Conservation (phyloP, 2,329 filamentous ascomycete species). For the Trichoderma arundinaceum region DNA sequence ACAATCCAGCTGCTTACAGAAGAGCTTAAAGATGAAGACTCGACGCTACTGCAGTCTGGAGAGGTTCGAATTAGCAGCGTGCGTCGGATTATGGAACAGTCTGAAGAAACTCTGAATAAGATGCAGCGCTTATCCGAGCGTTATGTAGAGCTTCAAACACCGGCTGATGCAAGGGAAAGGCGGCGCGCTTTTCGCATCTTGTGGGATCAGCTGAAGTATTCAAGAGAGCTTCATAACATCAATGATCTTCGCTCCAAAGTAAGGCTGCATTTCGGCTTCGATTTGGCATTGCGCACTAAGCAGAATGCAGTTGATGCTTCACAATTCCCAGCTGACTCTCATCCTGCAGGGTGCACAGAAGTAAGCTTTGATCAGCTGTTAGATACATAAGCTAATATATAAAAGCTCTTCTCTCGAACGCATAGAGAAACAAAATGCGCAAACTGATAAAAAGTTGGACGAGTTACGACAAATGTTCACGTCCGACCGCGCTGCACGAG, state of each 20-base stretch:
- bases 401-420: not conserved
- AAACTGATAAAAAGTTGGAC: not conserved
- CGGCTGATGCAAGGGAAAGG: not conserved
- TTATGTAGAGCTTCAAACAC: not conserved
- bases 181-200: not conserved
- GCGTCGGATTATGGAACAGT: not conserved
- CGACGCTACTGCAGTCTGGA: not conserved
- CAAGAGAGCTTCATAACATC: not conserved
- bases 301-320: not conserved
- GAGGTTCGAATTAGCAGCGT: not conserved
- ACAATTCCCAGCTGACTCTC: not conserved
- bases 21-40: not conserved
- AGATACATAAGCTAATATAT: not conserved
- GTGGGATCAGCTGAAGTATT: not conserved
- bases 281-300: not conserved
- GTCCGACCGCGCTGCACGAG: not conserved
- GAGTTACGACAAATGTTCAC: not conserved
- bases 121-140: not conserved
- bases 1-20: not conserved
- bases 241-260: not conserved
- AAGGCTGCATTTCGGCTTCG: not conserved
- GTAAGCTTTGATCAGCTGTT: not conserved
- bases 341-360: slow-evolving; percentile 1
- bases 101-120: not conserved
- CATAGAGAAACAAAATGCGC: not conserved